These are phyloP conservation scores for Kregervanrija delftensis DNA, from an alignment of 805 yeast genomes.

Conservation along the genomic window DNA sequence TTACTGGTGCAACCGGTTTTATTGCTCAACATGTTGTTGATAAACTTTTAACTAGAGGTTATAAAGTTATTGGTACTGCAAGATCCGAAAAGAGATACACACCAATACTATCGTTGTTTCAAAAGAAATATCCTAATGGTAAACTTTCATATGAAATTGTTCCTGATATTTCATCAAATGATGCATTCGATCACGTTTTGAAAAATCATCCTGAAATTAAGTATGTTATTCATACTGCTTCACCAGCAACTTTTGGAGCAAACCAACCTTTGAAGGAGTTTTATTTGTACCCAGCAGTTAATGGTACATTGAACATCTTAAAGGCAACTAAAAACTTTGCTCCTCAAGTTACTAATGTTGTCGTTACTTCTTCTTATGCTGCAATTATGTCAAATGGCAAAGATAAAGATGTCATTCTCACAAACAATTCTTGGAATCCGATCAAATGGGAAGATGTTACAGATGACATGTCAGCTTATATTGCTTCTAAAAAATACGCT, in stretches of 20 bases:
- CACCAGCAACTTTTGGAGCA: conserved; percentile 28
- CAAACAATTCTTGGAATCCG: conserved; percentile 31
- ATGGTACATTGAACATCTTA: conserved; percentile 39
- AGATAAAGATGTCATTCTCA: conserved; percentile 6
- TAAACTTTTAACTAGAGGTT: conserved; percentile 19
- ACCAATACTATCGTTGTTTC: conserved; percentile 2
- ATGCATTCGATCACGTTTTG: conserved; percentile 43
- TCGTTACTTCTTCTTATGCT: conserved; percentile 47
- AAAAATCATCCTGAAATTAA: conserved; percentile 28
- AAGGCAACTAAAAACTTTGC: conserved; percentile 32
- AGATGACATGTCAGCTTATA: conserved; percentile 25
- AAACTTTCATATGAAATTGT: conserved; percentile 28
- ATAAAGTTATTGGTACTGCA: conserved; percentile 25
- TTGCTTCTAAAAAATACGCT: conserved; percentile 38
- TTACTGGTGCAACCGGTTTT: conserved; percentile 31
- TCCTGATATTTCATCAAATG: conserved; percentile 25
- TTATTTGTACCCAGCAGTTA: conserved; percentile 38
- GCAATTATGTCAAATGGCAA: conserved; percentile 10
- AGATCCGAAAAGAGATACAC: conserved; percentile 12
- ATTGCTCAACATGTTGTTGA: conserved; percentile 26
- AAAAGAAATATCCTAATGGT: conserved; percentile 11
- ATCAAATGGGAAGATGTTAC: conserved; percentile 20
- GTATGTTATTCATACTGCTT: conserved; percentile 34
- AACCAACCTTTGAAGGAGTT: conserved; percentile 35
- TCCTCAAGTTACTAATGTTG: conserved; percentile 35